Base-by-base conservation (phyloP, 2,329 filamentous ascomycete species). In the Epichloe glyceriae region DNA sequence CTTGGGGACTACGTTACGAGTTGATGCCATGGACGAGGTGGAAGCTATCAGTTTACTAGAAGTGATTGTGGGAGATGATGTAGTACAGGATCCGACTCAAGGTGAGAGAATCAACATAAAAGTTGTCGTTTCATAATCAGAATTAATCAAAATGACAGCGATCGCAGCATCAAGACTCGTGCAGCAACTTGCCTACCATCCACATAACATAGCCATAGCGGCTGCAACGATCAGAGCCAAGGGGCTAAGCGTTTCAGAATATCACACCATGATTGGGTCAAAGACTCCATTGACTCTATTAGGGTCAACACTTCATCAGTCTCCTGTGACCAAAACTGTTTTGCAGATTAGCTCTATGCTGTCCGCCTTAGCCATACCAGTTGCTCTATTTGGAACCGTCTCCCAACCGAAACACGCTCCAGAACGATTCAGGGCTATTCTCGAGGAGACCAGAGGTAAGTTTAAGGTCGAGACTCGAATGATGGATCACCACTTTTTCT, bases 331-430 rank as follows among this genome's bases (percentile, higher is more conserved):
- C 8, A 53, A 54, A 38, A 55, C 54, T 8, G 50, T 61, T 15
- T 46, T 61, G 30, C 53, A 56, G n/a, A 54, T 60, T 41, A 61
- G 58, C 47, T 51, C 58, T 10, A 59, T 61, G 59, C 53, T 61
- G n/a, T 58, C 59, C 1, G 47, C 48, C 2, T 54, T 56, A 3
- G 52, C 52, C 8, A 58, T 61, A 44, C 60, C 60, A 2, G 55
- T 57, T 7, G 39, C 55, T 19, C 47, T 61, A 22, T 58, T 61
- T 48, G 49, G 37, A 19, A 39, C 44, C 17, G 41, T 52, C 12
- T 51, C 48, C n/a, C 47, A 17, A n/a, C 37, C 33, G 19, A 55
- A 53, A 30, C 42, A 54, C 12, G 53, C 48, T 5, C 55, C 58
- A 5, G 38, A 45, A 11, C 49, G 55, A 8, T 56, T 57, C 37